A percentile compares a stretch with the other conserved stretches of the same genome.
phyloP scores from a whole-genome alignment of 192 early-diverging fungal genomes.

The Thoreauomyces humboldtii region DNA sequence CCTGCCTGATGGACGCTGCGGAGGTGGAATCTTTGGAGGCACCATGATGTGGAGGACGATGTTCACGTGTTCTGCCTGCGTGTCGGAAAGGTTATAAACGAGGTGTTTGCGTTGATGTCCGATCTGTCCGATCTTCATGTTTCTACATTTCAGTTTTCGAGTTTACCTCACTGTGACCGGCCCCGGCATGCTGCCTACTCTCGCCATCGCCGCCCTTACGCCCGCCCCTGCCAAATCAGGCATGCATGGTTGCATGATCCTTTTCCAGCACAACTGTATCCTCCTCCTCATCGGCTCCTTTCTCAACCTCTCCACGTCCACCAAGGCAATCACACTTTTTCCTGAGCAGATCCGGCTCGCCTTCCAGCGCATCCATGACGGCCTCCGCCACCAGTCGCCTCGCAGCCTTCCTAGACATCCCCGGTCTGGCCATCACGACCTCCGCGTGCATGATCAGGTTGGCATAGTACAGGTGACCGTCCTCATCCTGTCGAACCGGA shows the following conservation, averaged over 20 bases:
- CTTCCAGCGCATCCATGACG: slow-evolving; percentile 19
- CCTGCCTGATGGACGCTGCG: too few relatives aligned
- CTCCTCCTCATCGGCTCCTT: neutral
- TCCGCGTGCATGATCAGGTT: slow-evolving; percentile 17
- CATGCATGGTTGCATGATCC: slow-evolving; percentile 13
- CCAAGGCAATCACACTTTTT: slow-evolving; percentile 2
- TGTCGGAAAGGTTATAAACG: too few relatives aligned
- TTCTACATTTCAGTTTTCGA: too few relatives aligned
- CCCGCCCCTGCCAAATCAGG: too few relatives aligned
- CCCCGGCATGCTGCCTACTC: too few relatives aligned
- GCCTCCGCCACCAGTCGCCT: slow-evolving; percentile 14
- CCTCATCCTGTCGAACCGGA: slow-evolving; percentile 3
- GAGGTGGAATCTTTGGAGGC: too few relatives aligned
- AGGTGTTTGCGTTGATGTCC: too few relatives aligned
- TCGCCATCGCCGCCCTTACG: too few relatives aligned
- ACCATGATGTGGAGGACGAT: too few relatives aligned
- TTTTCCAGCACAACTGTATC: slow-evolving; percentile 7
- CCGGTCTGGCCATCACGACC: neutral
- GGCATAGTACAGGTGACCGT: slow-evolving; percentile 6
- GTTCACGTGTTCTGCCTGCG: too few relatives aligned
- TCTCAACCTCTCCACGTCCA: neutral
- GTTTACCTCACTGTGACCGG: too few relatives aligned
- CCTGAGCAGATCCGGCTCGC: neutral
- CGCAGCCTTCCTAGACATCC: slow-evolving; percentile 16
- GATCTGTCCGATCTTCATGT: too few relatives aligned